Conservation (phyloP, 306 rosid species). For the Delonix regia region DNA sequence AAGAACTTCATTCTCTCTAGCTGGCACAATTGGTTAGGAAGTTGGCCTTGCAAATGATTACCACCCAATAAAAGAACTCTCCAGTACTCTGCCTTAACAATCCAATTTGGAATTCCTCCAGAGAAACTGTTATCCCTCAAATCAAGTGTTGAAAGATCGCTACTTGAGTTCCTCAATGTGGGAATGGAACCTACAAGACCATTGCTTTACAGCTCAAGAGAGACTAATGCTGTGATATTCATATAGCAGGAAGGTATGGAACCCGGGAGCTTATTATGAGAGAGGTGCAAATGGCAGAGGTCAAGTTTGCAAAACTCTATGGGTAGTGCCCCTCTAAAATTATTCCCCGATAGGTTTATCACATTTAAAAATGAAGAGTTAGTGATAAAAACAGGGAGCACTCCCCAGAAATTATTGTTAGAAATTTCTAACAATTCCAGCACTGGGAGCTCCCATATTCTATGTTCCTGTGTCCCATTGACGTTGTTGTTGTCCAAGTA, state of each 20-base stretch:
- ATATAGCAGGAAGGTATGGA: neutral
- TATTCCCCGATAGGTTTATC: neutral
- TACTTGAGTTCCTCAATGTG: neutral
- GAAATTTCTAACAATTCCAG: neutral
- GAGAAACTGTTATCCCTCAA: neutral
- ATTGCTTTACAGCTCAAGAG: neutral
- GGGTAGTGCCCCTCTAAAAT: neutral
- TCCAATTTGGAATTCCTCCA: neutral
- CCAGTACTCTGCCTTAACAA: fast-evolving
- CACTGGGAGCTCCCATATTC: neutral
- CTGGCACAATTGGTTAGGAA: neutral
- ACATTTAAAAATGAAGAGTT: neutral
- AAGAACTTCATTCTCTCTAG: neutral
- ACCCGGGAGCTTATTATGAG: neutral
- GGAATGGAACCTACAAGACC: neutral
- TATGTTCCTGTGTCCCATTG: neutral
- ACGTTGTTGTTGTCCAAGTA: neutral
- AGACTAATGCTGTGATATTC: fast-evolving
- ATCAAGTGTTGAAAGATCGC: neutral
- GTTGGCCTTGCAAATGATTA: neutral
- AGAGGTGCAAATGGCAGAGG: neutral
- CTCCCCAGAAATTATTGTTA: neutral
- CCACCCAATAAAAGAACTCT: neutral
- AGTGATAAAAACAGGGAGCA: neutral
- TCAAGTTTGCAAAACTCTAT: neutral